Conservation (phyloP, 805 yeast species). For the Jamesozyma gamospora region DNA sequence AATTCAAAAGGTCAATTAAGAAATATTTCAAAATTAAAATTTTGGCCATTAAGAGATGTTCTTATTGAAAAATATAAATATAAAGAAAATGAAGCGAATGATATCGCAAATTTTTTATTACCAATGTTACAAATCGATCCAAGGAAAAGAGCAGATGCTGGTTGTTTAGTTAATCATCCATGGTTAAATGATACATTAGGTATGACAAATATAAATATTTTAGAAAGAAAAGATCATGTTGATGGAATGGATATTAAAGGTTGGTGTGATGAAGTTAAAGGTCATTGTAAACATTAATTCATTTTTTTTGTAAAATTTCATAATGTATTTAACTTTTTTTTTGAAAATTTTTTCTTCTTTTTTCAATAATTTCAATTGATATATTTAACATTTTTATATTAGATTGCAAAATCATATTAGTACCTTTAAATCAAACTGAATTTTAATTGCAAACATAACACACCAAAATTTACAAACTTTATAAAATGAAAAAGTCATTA, state of each 20-base stretch:
- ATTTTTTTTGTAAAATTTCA: too few species aligned
- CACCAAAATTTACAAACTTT: too few species aligned
- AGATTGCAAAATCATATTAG: too few species aligned
- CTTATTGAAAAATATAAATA: conserved; percentile 78
- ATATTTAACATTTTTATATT: not conserved
- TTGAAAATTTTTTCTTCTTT: not conserved
- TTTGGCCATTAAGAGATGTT: conserved; percentile 81
- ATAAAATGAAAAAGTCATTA: too few species aligned
- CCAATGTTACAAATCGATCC: conserved; percentile 85
- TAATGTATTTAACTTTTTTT: too few species aligned
- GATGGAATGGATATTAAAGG: conserved; percentile 87
- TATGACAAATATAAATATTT: conserved; percentile 50
- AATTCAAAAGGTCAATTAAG: conserved; percentile 61
- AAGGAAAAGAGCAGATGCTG: conserved; percentile 81
- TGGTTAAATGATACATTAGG: conserved; percentile 75
- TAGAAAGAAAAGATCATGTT: conserved; percentile 65
- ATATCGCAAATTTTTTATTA: conserved; percentile 61
- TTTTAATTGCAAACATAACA: too few species aligned
- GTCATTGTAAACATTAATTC: conserved; percentile 30
- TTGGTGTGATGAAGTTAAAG: conserved; percentile 64
- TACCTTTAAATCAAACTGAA: not conserved
- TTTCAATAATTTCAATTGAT: not conserved
- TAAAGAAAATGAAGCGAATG: conserved; percentile 54
- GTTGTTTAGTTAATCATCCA: conserved; percentile 82
- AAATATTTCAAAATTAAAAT: conserved; percentile 71